Conservation (phyloP, 305 asterid species). For the Fraxinus sp. region DNA sequence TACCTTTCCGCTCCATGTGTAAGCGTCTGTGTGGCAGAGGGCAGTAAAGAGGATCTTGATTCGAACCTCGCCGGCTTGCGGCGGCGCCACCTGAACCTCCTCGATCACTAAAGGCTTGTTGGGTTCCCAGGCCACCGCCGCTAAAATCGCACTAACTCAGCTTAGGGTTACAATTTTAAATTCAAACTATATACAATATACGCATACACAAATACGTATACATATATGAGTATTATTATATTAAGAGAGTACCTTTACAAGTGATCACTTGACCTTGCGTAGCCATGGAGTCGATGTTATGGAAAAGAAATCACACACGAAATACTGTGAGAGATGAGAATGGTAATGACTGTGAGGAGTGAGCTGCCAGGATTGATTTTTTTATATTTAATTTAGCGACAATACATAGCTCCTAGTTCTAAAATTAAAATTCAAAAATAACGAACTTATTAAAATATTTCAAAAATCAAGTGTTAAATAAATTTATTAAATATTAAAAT, state of each 20-base stretch:
- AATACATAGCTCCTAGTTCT: no score
- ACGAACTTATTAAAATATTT: no score
- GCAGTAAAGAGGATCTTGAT: constrained; percentile 79
- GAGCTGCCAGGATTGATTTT: neutral
- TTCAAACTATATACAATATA: neutral
- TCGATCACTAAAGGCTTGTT: constrained; percentile 91
- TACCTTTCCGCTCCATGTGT: constrained; percentile 99
- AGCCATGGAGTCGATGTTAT: constrained; percentile 43
- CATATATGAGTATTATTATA: neutral
- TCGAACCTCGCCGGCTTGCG: constrained; percentile 95
- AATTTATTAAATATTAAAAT: no score
- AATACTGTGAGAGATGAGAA: neutral
- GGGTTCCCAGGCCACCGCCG: constrained; percentile 99
- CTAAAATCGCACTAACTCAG: constrained; percentile 27
- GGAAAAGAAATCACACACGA: constrained; percentile 2
- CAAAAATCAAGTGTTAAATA: no score
- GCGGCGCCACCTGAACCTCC: constrained; percentile 98
- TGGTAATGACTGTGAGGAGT: neutral
- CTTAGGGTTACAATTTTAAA: constrained; percentile 9
- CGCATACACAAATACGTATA: neutral
- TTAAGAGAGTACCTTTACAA: constrained; percentile 78
- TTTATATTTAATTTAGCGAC: neutral
- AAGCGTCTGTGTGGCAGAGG: constrained; percentile 96
- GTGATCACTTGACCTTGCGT: constrained; percentile 97
- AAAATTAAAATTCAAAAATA: no score